Percentiles rank a stretch among this genome's conserved stretches.
Evolutionary conservation across 768 basidiomycete species (phyloP).

Genomic region (Rhodocollybia butyracea): DNA sequence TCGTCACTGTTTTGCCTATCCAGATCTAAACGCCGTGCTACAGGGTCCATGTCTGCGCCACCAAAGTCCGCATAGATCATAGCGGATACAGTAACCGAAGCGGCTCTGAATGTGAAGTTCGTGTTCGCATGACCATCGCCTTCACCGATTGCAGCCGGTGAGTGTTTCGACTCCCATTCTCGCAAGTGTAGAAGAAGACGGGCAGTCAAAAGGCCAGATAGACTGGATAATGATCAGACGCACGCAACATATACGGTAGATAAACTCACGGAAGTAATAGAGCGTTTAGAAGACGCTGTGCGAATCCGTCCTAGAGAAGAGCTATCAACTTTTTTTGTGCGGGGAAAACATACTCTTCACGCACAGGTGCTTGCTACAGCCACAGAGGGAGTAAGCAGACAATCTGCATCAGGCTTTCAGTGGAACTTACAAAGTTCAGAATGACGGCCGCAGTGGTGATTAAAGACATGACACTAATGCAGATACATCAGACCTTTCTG

Average conservation of each 20-base stretch:
- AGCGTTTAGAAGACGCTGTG: conserved; percentile 25
- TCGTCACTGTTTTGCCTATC: background rate
- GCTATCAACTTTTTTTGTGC: too few species aligned
- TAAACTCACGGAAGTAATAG: conserved; percentile 22
- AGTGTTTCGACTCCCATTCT: conserved; percentile 5
- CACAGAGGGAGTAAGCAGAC: background rate
- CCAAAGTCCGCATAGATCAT: conserved; percentile 1
- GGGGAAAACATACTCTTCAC: too few species aligned
- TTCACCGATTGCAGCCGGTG: background rate
- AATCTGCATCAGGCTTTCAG: background rate
- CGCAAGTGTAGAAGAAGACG: conserved; percentile 8
- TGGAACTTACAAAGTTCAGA: conserved; percentile 6
- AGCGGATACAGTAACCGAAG: background rate
- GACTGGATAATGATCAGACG: background rate
- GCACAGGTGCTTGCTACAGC: conserved; percentile 20
- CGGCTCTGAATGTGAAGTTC: background rate
- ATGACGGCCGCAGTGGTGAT: conserved; percentile 4
- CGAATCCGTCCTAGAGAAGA: conserved; percentile 24
- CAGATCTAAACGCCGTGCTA: background rate
- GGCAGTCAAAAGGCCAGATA: conserved; percentile 6
- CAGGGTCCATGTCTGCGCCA: conserved; percentile 5
- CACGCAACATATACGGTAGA: background rate
- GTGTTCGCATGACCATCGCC: background rate
- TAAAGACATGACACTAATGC: background rate
- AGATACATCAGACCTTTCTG: background rate